Evolutionary conservation across 2,329 filamentous ascomycete species (phyloP).

Genomic region (Sphaceloma murrayae): DNA sequence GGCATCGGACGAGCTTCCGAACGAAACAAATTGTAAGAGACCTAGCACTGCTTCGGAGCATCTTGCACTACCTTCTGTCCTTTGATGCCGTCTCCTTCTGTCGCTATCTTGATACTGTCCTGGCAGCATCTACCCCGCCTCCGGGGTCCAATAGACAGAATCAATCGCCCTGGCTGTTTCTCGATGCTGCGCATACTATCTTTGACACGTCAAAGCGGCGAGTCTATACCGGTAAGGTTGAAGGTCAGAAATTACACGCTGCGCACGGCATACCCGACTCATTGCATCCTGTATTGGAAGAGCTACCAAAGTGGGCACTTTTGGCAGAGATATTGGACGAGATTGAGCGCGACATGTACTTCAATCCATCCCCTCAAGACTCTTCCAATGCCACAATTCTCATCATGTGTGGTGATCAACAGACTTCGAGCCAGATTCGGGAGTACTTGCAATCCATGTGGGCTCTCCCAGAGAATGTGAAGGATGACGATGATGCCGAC

Average conservation of each 20-base stretch:
- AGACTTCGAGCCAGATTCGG: slow-evolving; percentile 76
- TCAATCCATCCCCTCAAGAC: slow-evolving; percentile 65
- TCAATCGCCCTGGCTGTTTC: slow-evolving; percentile 90
- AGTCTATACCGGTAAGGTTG: slow-evolving; percentile 70
- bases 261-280: slow-evolving; percentile 48
- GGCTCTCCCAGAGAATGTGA: slow-evolving; percentile 43
- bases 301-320: slow-evolving; percentile 87
- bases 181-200: slow-evolving; percentile 88
- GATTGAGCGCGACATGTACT: slow-evolving; percentile 82
- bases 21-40: slow-evolving; percentile 92
- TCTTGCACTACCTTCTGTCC: slow-evolving; percentile 71
- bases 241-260: slow-evolving; percentile 42
- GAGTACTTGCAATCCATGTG: slow-evolving; percentile 92
- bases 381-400: slow-evolving; percentile 86
- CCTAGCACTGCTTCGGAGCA: slow-evolving; percentile 67
- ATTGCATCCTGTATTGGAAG: slow-evolving; percentile 74
- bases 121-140: slow-evolving; percentile 79
- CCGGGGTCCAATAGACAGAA: slow-evolving; percentile 79
- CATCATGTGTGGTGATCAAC: slow-evolving; percentile 88
- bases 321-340: slow-evolving; percentile 86
- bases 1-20: slow-evolving; percentile 92
- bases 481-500: slow-evolving; percentile 39
- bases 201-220: slow-evolving; percentile 82
- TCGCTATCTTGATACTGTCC: slow-evolving; percentile 86
- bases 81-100: slow-evolving; percentile 88